Evolutionary conservation across 108 stramenopile genomes (phyloP), one percentile per base, ranked within the genome.

Genomic region (Hondaea fermentalgiana): DNA sequence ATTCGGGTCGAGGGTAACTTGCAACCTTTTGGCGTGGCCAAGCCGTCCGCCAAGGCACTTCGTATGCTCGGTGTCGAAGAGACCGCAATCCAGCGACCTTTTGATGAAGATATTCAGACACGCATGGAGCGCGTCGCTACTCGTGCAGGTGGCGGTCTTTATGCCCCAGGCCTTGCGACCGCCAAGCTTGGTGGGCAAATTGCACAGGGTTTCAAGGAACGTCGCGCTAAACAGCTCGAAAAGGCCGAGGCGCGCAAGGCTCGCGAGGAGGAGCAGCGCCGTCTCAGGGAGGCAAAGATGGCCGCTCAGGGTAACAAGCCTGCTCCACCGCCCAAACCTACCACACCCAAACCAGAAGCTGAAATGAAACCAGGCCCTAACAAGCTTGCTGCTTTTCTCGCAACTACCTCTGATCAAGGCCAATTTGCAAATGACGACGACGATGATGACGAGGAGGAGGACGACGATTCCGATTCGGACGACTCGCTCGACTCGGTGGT

Each of bases 191-290:
- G 76, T 12, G 51, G 51, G 19, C 76, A 83, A 53, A 83, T 83
- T 83, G 76, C 76, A 6, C 76, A 83, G 28, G 76, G 76, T 53
- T 83, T 83, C 51, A 83, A 83, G 51, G 76, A 83, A 3, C 76
- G 76, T 16, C 76, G 76, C 51, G 76, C 76, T 6, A 83, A 83
- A 45, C 76, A 83, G 76, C 45, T 83, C 49, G 76, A 83, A 28
- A 47, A 53, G 51, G 76, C 76, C 44, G 12, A 47, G 49, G 76
- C 76, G 8, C 76, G 76, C 51, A 83, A 83, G 28, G 76, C 44
- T 43, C 45, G 51, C 49, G 76, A 83, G 76, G 76, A 83, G 76
- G 76, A 21, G n/a, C 49, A 23, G 25, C 64, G 42, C 35, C 64
- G 64, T 16, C 35, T 69, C 51, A 10, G 51, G 45, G 76, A 43